These are phyloP conservation scores for Epichloe gansuensis DNA, from an alignment of 2,329 filamentous ascomycete species.

Conservation along the genomic window DNA sequence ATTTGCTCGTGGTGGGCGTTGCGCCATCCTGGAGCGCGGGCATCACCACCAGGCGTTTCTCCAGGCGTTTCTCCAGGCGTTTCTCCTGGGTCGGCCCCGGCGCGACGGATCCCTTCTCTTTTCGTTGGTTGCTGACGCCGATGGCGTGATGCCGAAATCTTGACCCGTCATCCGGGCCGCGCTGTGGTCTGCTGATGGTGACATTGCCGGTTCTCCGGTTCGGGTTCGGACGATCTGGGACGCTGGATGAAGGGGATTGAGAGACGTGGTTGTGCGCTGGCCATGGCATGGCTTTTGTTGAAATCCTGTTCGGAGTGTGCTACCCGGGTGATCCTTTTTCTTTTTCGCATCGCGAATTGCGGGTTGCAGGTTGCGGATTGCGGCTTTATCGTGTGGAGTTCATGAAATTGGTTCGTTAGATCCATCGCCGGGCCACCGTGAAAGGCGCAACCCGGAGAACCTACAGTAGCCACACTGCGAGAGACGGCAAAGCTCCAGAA, in stretches of 20 bases:
- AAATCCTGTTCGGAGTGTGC: too few species aligned
- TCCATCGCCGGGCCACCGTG: too few species aligned
- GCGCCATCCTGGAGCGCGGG: slow-evolving; percentile 1
- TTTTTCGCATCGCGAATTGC: too few species aligned
- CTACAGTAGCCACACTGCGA: too few species aligned
- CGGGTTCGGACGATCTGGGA: background rate
- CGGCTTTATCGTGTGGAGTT: too few species aligned
- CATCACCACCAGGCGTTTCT: background rate
- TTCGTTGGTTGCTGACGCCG: background rate
- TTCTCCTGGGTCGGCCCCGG: background rate
- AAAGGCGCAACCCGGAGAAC: too few species aligned
- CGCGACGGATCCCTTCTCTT: background rate
- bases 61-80: background rate
- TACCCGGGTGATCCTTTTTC: too few species aligned
- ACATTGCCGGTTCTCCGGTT: background rate
- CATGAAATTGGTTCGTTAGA: too few species aligned
- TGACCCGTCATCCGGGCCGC: background rate
- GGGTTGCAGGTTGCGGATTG: too few species aligned
- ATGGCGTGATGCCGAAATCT: background rate
- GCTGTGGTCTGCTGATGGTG: background rate
- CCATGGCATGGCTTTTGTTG: background rate
- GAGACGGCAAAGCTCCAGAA: too few species aligned
- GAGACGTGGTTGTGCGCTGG: background rate
- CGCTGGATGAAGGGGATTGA: background rate
- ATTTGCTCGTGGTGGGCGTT: slow-evolving; percentile 11